Base-by-base conservation (phyloP, 495 filamentous ascomycete genomes). In the Achaetomiella virescens region DNA sequence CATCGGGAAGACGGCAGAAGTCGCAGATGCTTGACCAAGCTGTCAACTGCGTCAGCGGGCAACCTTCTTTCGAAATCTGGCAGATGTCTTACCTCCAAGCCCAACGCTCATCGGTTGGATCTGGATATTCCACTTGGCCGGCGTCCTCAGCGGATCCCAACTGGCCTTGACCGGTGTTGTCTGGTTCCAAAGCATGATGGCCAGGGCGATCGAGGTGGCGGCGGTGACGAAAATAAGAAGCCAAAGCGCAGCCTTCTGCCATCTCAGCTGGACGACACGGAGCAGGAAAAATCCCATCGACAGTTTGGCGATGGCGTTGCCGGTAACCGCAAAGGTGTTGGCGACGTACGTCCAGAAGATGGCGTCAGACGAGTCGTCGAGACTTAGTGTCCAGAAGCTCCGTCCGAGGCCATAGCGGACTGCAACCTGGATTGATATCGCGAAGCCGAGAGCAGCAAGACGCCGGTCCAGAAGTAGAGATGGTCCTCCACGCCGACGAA, bases 1-100 rank as follows among this genome's bases (percentile, higher is more conserved):
- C 15, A 75, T 35, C 70, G 72, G 76, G 14, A 73, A 73, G n/a
- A 76, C 72, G 10, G 46, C 72, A 65, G 53, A 77, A 71, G 57
- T 77, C 75, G 52, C 72, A 69, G 10, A 66, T 57, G 46, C 69
- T 70, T 2, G 72, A 72, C 64, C 72, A 75, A 7, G 66, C 71
- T 75, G 41, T 22, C 25, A 15, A 3, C 8, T 5, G 11, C 43
- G 40, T 63, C 12, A 60, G 57, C 37, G 57, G 10, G 27, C 27
- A 55, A 9, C 27, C 27, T 9, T 31, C 9, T 31, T 9, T 31
- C 27, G 9, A 9, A 31, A 9, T 9, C 27, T 5, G 4, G 9
- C 4, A 5, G 27, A 4, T 9, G 27, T 9, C 27, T 42, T 65
- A 71, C 66, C 67, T 37, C 70, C 70, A 15, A 73, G 61, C 10